phyloP scores from a whole-genome alignment of 768 basidiomycete genomes.

The Amanita fuliginea region DNA sequence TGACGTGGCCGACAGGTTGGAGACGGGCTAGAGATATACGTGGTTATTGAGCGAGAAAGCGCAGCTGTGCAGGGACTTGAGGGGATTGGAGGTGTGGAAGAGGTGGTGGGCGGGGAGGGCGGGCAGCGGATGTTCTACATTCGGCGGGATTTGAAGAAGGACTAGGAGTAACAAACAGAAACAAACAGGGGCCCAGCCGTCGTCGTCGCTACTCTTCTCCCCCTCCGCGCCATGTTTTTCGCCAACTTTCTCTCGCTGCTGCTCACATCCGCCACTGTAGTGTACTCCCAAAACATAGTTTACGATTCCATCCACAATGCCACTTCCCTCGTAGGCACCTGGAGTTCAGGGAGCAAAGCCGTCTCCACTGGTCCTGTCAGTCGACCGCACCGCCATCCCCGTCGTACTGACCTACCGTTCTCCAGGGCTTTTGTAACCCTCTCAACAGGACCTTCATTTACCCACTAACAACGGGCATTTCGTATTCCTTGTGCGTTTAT shows the following conservation, averaged over 20 bases:
- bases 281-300: constrained; percentile 25
- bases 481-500: constrained; percentile 74
- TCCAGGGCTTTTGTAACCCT: constrained; percentile 77
- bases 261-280: constrained; percentile 25
- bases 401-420: constrained; percentile 7
- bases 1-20: constrained; percentile 52
- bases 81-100: constrained; percentile 43
- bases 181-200: constrained; percentile 20
- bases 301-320: constrained; percentile 48
- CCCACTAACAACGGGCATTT: constrained; percentile 77
- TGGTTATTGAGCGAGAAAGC: constrained; percentile 67
- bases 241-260: constrained; percentile 26
- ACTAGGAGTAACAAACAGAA: constrained; percentile 24
- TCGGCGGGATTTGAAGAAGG: constrained; percentile 74
- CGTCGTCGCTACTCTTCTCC: constrained; percentile 14
- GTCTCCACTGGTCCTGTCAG: constrained; percentile 80
- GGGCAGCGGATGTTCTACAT: constrained; percentile 72
- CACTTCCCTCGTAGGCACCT: constrained; percentile 68
- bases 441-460: constrained; percentile 74
- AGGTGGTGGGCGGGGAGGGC: constrained; percentile 48
- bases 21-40: constrained; percentile 88
- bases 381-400: constrained; percentile 12
- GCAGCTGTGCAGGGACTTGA: constrained; percentile 44
- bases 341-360: constrained; percentile 68
- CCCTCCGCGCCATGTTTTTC: constrained; percentile 26